phyloP scores from a whole-genome alignment of 352 stramenopile species.

The Globisporangium carolinianum region DNA sequence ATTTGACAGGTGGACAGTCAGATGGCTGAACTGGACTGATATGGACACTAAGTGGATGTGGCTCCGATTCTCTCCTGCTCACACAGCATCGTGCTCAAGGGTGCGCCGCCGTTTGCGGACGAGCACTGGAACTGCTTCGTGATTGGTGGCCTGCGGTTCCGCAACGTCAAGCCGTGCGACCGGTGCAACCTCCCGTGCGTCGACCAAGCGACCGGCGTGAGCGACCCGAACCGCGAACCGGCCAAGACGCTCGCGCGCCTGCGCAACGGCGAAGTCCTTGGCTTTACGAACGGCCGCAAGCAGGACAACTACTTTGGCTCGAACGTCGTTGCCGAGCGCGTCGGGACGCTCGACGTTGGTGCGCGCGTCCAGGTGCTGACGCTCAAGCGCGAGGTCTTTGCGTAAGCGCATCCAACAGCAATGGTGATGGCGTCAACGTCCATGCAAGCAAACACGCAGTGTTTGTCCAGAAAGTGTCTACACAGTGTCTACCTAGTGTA shows the following conservation, averaged over 20 bases:
- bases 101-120: constrained; percentile 57
- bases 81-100: constrained; percentile 57
- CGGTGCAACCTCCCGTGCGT: constrained; percentile 78
- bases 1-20: too few species aligned
- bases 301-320: constrained; percentile 72
- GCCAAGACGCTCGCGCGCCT: constrained; percentile 38
- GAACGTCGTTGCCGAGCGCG: constrained; percentile 52
- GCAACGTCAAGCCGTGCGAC: constrained; percentile 66
- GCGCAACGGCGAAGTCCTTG: constrained; percentile 54
- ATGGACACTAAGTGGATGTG: too few species aligned
- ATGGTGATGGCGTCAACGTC: too few species aligned
- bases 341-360: constrained; percentile 31
- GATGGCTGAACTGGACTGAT: too few species aligned
- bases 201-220: constrained; percentile 51
- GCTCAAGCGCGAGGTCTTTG: constrained; percentile 48
- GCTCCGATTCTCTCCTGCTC: not conserved
- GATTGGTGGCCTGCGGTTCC: constrained; percentile 46
- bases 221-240: constrained; percentile 38
- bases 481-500: too few species aligned
- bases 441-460: too few species aligned
- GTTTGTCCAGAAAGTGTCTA: too few species aligned
- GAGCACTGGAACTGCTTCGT: constrained; percentile 67
- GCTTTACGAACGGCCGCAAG: constrained; percentile 46
- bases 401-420: constrained; percentile 12
- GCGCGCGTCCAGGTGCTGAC: constrained; percentile 56